Conservation (phyloP, 306 rosid species). For the Corylus heterophylla region DNA sequence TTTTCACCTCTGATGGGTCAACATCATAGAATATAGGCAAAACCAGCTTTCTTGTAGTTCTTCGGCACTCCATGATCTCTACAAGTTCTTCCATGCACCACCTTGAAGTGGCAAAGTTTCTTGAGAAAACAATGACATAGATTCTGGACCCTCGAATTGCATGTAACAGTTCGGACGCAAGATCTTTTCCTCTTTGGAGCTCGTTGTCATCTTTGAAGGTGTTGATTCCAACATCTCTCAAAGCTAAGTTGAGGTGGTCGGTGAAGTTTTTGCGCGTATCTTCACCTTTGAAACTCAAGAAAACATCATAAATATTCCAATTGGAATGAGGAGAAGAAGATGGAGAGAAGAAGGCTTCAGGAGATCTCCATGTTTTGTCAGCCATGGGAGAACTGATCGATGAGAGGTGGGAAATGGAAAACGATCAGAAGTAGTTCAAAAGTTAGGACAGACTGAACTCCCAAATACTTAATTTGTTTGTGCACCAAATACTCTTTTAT, state of each 20-base stretch:
- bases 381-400: no score
- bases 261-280: no score
- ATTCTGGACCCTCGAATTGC: conserved; percentile 10
- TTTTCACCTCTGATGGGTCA: conserved; percentile 4
- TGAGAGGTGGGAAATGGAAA: no score
- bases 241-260: neutral
- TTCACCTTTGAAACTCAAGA: no score
- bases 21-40: neutral
- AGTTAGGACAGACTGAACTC: no score
- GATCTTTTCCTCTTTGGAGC: neutral
- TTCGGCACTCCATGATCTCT: conserved; percentile 16
- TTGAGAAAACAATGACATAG: conserved; percentile 1
- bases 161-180: neutral
- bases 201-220: conserved; percentile 12
- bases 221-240: neutral
- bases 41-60: neutral
- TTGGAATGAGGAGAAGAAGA: neutral
- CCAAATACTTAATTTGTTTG: no score
- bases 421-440: no score
- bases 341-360: no score
- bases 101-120: neutral
- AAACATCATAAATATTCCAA: neutral
- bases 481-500: no score
- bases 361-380: no score
- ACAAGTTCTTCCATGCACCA: no score